Conservation (phyloP, 2,329 filamentous ascomycete genomes). For the Cytospora piceae region DNA sequence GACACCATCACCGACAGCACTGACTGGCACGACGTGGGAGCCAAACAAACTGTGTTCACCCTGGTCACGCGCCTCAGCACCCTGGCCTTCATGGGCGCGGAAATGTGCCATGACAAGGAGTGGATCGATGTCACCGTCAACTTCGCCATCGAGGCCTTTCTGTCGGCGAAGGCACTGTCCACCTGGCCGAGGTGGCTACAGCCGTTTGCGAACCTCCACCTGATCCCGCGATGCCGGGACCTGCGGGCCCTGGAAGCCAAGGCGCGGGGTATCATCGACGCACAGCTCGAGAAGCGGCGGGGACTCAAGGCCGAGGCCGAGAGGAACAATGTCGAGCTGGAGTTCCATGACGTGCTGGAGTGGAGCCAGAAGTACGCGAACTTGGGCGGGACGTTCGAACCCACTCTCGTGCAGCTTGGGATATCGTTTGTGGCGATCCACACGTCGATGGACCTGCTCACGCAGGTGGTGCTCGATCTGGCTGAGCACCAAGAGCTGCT, state of each 20-base stretch:
- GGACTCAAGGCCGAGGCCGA: constrained; percentile 40
- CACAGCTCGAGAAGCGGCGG: constrained; percentile 36
- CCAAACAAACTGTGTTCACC: not conserved
- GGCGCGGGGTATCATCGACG: not conserved
- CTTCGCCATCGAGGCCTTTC: not conserved
- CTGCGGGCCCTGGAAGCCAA: constrained; percentile 6
- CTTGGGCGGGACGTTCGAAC: constrained; percentile 38
- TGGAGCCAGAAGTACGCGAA: constrained; percentile 45
- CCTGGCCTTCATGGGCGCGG: constrained; percentile 10
- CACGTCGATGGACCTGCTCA: constrained; percentile 44
- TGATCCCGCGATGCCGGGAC: not conserved
- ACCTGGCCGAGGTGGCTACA: constrained; percentile 6
- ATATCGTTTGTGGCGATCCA: constrained; percentile 47
- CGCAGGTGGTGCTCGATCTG: constrained; percentile 47
- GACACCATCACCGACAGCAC: not conserved
- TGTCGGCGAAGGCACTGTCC: not conserved
- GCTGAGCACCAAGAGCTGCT: constrained; percentile 45
- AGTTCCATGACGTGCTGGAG: constrained; percentile 33
- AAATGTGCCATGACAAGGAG: constrained; percentile 32
- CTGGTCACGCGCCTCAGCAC: constrained; percentile 16
- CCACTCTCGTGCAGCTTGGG: constrained; percentile 41
- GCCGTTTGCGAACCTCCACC: constrained; percentile 4
- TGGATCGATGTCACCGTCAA: constrained; percentile 44
- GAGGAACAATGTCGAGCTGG: not conserved
- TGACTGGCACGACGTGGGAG: constrained; percentile 1